Conservation (phyloP, 148 eudicot genomes). For the Rhododendron kiyosumense region DNA sequence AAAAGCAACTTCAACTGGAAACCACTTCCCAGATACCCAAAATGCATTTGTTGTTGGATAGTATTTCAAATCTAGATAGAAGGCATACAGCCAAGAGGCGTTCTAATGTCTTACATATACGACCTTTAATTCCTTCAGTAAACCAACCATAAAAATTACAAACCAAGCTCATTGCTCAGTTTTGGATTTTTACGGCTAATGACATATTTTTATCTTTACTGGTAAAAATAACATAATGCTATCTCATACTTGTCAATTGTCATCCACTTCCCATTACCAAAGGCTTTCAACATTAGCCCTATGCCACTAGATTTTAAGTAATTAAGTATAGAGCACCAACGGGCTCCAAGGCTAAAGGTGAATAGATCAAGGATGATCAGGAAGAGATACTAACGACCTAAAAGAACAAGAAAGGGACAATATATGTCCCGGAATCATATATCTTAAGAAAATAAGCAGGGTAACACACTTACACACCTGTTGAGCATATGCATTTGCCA, state of each 20-base stretch:
- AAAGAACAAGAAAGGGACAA: not conserved
- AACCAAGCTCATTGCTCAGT: not conserved
- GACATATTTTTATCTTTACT: not conserved
- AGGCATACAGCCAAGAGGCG: not conserved
- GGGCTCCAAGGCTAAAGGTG: not conserved
- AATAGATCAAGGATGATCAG: not conserved
- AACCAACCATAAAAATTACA: constrained; percentile 1
- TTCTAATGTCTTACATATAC: not conserved
- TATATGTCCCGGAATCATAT: not conserved
- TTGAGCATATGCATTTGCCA: constrained; percentile 93
- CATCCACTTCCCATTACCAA: not conserved
- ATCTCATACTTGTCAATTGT: not conserved
- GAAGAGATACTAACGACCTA: not conserved
- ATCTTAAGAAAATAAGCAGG: not conserved
- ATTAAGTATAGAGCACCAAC: not conserved
- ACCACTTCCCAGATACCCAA: not conserved
- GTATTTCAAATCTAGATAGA: not conserved
- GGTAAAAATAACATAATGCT: not conserved
- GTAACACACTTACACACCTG: constrained; percentile 19
- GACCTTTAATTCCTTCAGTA: not conserved
- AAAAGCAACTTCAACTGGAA: not conserved
- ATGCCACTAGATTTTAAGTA: not conserved
- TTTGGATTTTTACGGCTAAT: not conserved
- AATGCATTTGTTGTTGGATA: not conserved
- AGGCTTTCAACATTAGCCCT: not conserved